phyloP scores from a whole-genome alignment of 2,329 filamentous ascomycete genomes.

The Neopestalotiopsis rosae region DNA sequence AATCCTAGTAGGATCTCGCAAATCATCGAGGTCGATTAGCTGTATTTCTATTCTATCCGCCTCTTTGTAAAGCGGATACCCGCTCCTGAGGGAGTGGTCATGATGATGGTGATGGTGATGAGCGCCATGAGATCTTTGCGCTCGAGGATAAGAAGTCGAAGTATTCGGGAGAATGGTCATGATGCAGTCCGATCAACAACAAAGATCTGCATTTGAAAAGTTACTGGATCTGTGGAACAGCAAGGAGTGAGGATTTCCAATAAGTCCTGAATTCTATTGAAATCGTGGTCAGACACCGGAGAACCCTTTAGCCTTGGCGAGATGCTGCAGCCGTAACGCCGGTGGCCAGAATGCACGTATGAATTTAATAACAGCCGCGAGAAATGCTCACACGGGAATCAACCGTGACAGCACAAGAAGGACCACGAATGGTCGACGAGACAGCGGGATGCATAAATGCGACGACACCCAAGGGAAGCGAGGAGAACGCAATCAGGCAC shows the following conservation, averaged over 20 bases:
- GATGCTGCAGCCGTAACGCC: no score
- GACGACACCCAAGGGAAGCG: background rate
- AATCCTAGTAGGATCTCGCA: constrained; percentile 24
- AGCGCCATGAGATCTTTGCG: background rate
- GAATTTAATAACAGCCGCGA: background rate
- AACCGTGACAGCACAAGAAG: background rate
- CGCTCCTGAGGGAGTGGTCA: background rate
- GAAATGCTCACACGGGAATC: background rate
- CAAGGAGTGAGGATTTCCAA: no score
- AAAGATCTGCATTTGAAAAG: background rate
- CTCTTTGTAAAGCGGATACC: background rate
- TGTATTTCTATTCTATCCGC: constrained; percentile 23
- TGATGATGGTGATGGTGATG: background rate
- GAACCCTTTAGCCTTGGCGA: background rate
- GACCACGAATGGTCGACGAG: background rate
- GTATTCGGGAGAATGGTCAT: constrained; percentile 3
- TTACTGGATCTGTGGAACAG: no score
- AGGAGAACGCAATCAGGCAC: background rate
- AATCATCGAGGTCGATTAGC: constrained; percentile 29
- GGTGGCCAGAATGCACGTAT: background rate
- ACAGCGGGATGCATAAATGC: background rate
- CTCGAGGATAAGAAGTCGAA: background rate
- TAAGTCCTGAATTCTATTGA: no score
- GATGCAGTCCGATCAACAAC: background rate
- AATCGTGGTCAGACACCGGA: background rate